A percentile compares a stretch with the other conserved stretches of the same genome.
phyloP scores from a whole-genome alignment of 208 protist species.

The Leishmania guyanensis region DNA sequence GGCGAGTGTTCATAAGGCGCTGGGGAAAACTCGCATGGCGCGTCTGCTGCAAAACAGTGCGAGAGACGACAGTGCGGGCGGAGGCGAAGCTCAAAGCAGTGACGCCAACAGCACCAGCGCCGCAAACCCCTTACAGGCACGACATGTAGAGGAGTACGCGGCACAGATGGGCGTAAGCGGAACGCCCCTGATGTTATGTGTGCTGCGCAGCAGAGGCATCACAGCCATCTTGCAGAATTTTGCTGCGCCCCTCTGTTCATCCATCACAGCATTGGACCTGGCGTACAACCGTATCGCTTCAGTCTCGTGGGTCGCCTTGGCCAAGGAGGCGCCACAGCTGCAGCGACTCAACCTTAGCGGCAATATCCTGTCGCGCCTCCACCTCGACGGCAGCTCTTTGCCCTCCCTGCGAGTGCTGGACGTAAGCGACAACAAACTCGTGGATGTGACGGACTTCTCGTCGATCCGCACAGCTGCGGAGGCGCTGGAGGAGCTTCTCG shows the following conservation, averaged over 20 bases:
- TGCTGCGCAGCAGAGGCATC: slow-evolving; percentile 44
- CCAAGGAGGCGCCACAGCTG: slow-evolving; percentile 49
- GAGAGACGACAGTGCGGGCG: neutral
- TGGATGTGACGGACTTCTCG: slow-evolving; percentile 42
- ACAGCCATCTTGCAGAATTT: slow-evolving; percentile 48
- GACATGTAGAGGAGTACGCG: slow-evolving; percentile 41
- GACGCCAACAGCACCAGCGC: neutral
- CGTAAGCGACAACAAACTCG: slow-evolving; percentile 58
- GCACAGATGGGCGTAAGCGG: slow-evolving; percentile 14
- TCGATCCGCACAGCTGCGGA: slow-evolving; percentile 37
- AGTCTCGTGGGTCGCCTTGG: slow-evolving; percentile 59
- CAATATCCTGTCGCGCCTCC: slow-evolving; percentile 53
- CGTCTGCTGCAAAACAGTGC: neutral
- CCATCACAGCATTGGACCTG: slow-evolving; percentile 57
- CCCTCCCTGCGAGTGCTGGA: slow-evolving; percentile 46
- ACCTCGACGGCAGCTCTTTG: slow-evolving; percentile 32
- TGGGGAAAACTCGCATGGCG: slow-evolving; percentile 12
- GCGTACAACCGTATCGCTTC: slow-evolving; percentile 50
- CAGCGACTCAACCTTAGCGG: slow-evolving; percentile 59
- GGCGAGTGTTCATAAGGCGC: slow-evolving; percentile 9
- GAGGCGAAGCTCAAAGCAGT: neutral
- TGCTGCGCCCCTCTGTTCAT: slow-evolving; percentile 18
- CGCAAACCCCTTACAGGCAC: slow-evolving; percentile 29
- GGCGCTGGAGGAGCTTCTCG: slow-evolving; percentile 44
- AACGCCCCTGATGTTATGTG: slow-evolving; percentile 31